phyloP scores from a whole-genome alignment of 75 land plant species.

The Pseudotsuga menziesii region DNA sequence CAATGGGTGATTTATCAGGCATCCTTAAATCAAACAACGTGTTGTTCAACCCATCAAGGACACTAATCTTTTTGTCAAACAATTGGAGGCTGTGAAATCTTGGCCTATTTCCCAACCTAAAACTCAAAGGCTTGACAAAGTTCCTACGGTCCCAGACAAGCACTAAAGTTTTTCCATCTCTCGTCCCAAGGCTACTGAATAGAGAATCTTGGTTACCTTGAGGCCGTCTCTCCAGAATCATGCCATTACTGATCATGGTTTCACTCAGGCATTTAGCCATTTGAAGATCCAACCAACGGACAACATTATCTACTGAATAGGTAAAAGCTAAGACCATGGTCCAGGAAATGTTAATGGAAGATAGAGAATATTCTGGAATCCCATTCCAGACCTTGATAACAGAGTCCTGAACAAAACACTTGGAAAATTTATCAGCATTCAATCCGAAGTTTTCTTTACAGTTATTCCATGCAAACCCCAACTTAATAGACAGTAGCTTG shows the following conservation, averaged over 20 bases:
- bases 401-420: not conserved
- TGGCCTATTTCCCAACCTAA: not conserved
- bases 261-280: not conserved
- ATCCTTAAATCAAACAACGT: not conserved
- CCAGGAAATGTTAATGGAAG: not conserved
- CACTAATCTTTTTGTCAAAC: not conserved
- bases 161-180: not conserved
- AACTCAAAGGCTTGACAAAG: slow-evolving; percentile 2
- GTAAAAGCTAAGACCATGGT: no score
- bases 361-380: not conserved
- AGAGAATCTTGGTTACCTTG: not conserved
- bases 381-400: not conserved
- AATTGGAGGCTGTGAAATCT: not conserved
- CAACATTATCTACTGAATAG: not conserved
- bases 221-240: not conserved
- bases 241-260: not conserved
- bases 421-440: no score
- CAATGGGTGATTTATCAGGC: not conserved
- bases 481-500: not conserved
- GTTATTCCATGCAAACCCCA: not conserved
- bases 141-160: not conserved
- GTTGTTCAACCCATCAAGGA: not conserved
- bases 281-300: not conserved
- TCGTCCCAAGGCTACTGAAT: not conserved
- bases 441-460: no score